Conservation (phyloP, 2,329 filamentous ascomycete species). For the Ampelomyces quisqualis region DNA sequence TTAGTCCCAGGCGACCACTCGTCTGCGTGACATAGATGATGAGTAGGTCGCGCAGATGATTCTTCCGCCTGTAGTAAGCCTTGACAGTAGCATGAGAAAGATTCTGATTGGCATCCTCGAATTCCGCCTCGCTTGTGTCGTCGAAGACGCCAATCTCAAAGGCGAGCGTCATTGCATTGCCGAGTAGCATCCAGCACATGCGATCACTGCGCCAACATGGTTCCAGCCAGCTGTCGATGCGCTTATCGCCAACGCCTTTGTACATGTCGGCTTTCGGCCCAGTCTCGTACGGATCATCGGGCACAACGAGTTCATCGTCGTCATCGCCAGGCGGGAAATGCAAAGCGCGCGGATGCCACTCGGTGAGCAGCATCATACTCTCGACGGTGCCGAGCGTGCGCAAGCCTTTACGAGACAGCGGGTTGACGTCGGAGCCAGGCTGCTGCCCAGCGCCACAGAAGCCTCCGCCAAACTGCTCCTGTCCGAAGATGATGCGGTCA, state of each 20-base stretch:
- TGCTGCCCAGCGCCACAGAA: constrained; percentile 72
- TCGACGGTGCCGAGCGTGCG: constrained; percentile 92
- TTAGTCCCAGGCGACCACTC: constrained; percentile 88
- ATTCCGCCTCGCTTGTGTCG: constrained; percentile 71
- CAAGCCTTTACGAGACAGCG: constrained; percentile 64
- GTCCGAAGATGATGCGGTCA: constrained; percentile 90
- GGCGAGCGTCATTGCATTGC: constrained; percentile 82
- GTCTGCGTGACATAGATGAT: constrained; percentile 91
- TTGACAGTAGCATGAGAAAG: constrained; percentile 63
- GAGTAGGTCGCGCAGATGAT: constrained; percentile 80
- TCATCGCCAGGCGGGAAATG: constrained; percentile 80
- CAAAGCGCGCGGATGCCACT: constrained; percentile 93
- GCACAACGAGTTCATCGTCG: constrained; percentile 63
- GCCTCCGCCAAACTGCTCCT: constrained; percentile 90
- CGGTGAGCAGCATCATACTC: constrained; percentile 87
- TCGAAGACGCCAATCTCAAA: constrained; percentile 97
- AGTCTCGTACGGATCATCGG: constrained; percentile 64
- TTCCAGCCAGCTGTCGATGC: constrained; percentile 94
- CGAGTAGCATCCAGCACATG: constrained; percentile 97
- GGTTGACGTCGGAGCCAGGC: constrained; percentile 66
- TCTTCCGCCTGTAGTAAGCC: constrained; percentile 72
- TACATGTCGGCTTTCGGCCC: constrained; percentile 41
- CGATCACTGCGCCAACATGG: constrained; percentile 88
- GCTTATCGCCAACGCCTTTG: constrained; percentile 72
- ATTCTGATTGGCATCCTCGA: constrained; percentile 45